Evolutionary conservation across 2,329 filamentous ascomycete genomes (phyloP).

Genomic region (Gremmenia infestans): DNA sequence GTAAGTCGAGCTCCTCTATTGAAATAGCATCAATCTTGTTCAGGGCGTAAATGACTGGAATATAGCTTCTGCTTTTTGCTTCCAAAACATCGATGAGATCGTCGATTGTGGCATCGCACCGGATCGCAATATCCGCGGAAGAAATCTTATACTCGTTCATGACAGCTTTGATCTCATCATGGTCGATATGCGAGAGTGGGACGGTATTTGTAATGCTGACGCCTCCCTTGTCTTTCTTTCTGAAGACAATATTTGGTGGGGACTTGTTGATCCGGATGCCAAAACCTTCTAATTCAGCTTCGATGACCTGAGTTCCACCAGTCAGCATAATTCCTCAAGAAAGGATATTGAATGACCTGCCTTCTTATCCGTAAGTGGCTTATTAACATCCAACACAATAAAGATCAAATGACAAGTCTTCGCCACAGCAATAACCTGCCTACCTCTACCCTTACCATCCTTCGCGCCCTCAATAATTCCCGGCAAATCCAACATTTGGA

Average conservation of each 20-base stretch:
- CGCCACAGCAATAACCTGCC: constrained; percentile 96
- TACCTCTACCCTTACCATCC: constrained; percentile 93
- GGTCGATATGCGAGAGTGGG: constrained; percentile 84
- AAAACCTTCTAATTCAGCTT: constrained; percentile 92
- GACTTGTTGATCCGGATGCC: constrained; percentile 96
- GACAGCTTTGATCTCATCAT: constrained; percentile 96
- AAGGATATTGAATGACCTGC: constrained; percentile 18
- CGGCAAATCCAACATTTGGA: constrained; percentile 96
- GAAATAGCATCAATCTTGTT: constrained; percentile 99
- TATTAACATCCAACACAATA: constrained; percentile 97
- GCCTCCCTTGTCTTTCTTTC: constrained; percentile 98
- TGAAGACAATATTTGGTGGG: constrained; percentile 98
- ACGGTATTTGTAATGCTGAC: constrained; percentile 95
- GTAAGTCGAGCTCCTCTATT: constrained; percentile 92
- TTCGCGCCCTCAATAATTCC: constrained; percentile 99
- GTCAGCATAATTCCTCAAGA: too few species aligned
- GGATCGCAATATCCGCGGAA: constrained; percentile 94
- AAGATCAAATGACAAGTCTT: constrained; percentile 99
- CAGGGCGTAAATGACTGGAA: constrained; percentile 96
- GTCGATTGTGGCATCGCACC: constrained; percentile 95
- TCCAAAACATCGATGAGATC: constrained; percentile 95
- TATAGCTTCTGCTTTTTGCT: constrained; percentile 90
- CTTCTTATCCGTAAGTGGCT: constrained; percentile 93
- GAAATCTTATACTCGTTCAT: constrained; percentile 97
- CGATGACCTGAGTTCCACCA: constrained; percentile 55